phyloP scores from a whole-genome alignment of 1,139 yeast species.

The Taphrina deformans region DNA sequence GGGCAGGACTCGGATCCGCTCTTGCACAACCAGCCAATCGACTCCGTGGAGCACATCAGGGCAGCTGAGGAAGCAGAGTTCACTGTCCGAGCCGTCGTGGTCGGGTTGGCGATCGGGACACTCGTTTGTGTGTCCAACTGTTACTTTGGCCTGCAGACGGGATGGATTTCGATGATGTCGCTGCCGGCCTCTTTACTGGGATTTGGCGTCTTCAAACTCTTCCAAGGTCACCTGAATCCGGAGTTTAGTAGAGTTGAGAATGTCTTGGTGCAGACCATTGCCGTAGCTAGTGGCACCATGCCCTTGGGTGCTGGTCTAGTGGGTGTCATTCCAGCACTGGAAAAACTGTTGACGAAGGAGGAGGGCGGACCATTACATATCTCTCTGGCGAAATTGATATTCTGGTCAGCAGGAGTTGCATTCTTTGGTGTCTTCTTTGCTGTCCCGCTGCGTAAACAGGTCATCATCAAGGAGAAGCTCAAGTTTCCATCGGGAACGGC shows the following conservation, averaged over 20 bases:
- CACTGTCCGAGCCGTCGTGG: constrained; percentile 10
- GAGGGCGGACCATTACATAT: constrained; percentile 63
- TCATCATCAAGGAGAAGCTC: constrained; percentile 76
- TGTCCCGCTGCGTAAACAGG: constrained; percentile 74
- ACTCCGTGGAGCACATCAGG: constrained; percentile 2
- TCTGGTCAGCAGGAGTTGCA: constrained; percentile 86
- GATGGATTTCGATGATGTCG: constrained; percentile 99
- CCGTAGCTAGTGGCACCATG: constrained; percentile 97
- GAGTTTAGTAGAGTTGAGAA: constrained; percentile 87
- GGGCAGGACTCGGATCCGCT: neutral
- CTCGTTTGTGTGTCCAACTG: constrained; percentile 81
- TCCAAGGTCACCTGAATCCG: constrained; percentile 50
- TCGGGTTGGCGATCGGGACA: constrained; percentile 19
- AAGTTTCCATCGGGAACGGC: constrained; percentile 96
- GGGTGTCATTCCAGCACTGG: constrained; percentile 96
- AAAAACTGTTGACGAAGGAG: constrained; percentile 72
- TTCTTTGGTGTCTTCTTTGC: constrained; percentile 96
- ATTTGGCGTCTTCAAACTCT: constrained; percentile 68
- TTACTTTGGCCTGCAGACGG: constrained; percentile 91
- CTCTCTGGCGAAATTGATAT: constrained; percentile 54
- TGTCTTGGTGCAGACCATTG: constrained; percentile 75
- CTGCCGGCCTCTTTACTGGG: constrained; percentile 89
- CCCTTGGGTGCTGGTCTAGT: constrained; percentile 93
- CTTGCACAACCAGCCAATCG: constrained; percentile 2
- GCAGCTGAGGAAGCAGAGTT: constrained; percentile 2